Evolutionary conservation across 139 green algal genomes (phyloP), one percentile per base, ranked within the genome.

Genomic region (Chlamydomonas sp.): DNA sequence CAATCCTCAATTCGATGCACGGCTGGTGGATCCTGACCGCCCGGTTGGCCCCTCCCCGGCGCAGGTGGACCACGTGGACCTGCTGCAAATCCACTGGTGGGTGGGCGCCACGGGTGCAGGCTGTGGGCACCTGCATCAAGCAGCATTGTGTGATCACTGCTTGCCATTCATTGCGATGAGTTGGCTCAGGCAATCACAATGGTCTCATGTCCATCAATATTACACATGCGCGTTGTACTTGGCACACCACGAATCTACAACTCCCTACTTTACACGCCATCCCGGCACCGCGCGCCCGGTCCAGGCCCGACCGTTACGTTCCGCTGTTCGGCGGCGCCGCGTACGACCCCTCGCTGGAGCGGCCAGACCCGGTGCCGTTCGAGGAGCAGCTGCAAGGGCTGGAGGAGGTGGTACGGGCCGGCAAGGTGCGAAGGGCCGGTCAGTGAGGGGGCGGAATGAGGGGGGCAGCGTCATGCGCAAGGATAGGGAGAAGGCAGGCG

Each of bases 381-480:
- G 96, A 99, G 81, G 96, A 98, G 91, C 96, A 98, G 93, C 93
- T 99, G 76, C 69, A 79, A 2, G 97, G 89, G 0, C 82, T 99
- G 61, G 88, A 97, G 82, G 83, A 95, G n/a, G 90, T 99, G 2
- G 78, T 99, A 61, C 91, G 96, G 79, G 89, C 93, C 3, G 97
- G 97, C 66, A 99, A 99, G 93, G 96, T 99, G 79, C 57, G 92
- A 1, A 8, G 63, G 57, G 31, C 31, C 31, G 31, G 31, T 49
- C 31, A 49, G 31, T 49, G 31, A 49, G 31, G 31, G 31, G 31
- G 31, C 31, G 31, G 31, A 49, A 49, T 49, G 31, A 49, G 31
- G 31, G 31, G 31, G 31, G 31, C 31, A 49, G 31, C 31, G 31
- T 49, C 31, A 49, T 49, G 31, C 31, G 31, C 31, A 49, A 49